Evolutionary conservation across 2,329 filamentous ascomycete genomes (phyloP).

Genomic region (Aspergillus sp.): DNA sequence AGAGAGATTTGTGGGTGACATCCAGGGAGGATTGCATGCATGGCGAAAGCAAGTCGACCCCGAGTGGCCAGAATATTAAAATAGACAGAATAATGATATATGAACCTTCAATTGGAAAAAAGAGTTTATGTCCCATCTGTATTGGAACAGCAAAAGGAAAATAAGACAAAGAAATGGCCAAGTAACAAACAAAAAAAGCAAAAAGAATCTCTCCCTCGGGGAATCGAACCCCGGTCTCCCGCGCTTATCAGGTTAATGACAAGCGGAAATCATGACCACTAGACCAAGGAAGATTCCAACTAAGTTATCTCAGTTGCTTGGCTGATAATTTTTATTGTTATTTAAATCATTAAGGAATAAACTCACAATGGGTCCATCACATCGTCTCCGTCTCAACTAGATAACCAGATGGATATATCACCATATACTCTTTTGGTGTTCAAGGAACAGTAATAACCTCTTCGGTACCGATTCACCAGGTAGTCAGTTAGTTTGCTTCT

Average conservation of each 20-base stretch:
- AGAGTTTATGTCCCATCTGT: too few relatives aligned
- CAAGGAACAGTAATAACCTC: too few relatives aligned
- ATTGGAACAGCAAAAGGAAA: slow-evolving; percentile 1
- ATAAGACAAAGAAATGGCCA: background rate
- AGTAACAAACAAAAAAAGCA: background rate
- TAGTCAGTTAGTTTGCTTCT: too few relatives aligned
- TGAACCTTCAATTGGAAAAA: background rate
- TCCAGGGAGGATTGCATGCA: slow-evolving; percentile 38
- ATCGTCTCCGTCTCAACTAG: too few relatives aligned
- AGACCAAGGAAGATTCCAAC: slow-evolving; percentile 3
- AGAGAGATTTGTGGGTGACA: slow-evolving; percentile 33
- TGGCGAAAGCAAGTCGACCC: slow-evolving; percentile 40
- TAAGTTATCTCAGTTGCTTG: too few relatives aligned
- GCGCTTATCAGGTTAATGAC: slow-evolving; percentile 17
- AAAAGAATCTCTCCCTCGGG: slow-evolving; percentile 10
- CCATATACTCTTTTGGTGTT: too few relatives aligned
- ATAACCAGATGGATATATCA: too few relatives aligned
- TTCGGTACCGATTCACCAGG: too few relatives aligned
- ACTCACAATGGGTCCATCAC: too few relatives aligned
- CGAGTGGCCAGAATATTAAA: slow-evolving; percentile 36
- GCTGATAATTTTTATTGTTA: too few relatives aligned
- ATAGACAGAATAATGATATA: background rate
- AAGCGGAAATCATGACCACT: slow-evolving; percentile 14
- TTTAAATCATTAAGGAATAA: too few relatives aligned
- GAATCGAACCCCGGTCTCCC: slow-evolving; percentile 33